These are phyloP conservation scores for Sonneratia caseolaris DNA, from an alignment of 345 rosid species.

Conservation along the genomic window DNA sequence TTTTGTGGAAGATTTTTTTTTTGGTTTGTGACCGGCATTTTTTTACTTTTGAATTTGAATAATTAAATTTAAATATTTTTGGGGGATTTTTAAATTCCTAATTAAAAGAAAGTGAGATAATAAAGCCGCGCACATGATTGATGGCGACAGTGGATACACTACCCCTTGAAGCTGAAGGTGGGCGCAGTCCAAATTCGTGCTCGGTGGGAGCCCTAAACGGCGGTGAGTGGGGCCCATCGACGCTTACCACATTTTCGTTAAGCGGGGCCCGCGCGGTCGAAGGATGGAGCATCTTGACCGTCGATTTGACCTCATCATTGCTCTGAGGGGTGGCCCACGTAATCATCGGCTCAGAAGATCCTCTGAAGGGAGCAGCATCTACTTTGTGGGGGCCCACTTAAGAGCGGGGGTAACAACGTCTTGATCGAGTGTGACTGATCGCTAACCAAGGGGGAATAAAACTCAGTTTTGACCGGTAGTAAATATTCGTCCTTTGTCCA, in stretches of 20 bases:
- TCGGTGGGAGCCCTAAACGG: not conserved
- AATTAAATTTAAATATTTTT: not conserved
- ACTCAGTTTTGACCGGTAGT: no score
- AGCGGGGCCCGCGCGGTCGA: not conserved
- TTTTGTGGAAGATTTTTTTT: no score
- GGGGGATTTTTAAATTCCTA: not conserved
- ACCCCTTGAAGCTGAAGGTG: not conserved
- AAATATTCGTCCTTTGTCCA: no score
- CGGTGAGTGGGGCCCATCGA: not conserved
- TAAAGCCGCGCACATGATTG: conserved; percentile 6
- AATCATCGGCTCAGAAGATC: conserved; percentile 6
- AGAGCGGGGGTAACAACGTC: not conserved
- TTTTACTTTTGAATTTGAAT: not conserved
- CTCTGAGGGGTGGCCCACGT: not conserved
- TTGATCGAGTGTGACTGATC: not conserved
- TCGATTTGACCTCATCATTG: not conserved
- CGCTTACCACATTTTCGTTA: not conserved
- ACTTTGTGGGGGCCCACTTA: not conserved
- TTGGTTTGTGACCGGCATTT: not conserved
- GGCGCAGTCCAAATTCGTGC: not conserved
- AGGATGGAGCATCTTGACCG: not conserved
- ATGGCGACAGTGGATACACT: conserved; percentile 8
- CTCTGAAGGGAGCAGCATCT: not conserved
- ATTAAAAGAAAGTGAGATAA: not conserved
- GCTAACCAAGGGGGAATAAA: no score